Conservation (phyloP, 2,329 filamentous ascomycete genomes). For the Ceratocystis diversiconidia region DNA sequence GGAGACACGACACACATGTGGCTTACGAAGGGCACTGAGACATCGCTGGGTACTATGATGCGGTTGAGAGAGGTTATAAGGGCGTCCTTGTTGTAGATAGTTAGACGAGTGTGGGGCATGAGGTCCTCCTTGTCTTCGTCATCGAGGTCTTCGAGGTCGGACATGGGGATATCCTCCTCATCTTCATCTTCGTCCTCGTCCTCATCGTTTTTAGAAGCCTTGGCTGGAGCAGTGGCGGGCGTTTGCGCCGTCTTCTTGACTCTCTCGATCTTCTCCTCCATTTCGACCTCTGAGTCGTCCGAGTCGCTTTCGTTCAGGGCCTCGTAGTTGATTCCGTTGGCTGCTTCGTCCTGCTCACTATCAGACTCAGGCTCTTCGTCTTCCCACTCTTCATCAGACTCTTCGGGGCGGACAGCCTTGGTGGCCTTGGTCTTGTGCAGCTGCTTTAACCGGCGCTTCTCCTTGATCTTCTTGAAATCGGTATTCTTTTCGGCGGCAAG, state of each 20-base stretch:
- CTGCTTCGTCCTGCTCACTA: conserved; percentile 22
- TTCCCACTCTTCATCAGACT: conserved; percentile 28
- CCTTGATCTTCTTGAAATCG: conserved; percentile 39
- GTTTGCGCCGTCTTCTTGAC: conserved; percentile 30
- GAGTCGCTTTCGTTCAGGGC: conserved; percentile 47
- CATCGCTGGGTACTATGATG: conserved; percentile 51
- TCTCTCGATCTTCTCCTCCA: conserved; percentile 55
- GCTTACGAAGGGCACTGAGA: conserved; percentile 61
- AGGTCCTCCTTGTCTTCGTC: conserved; percentile 77
- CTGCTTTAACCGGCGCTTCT: conserved; percentile 35
- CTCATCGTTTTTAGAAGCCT: conserved; percentile 27
- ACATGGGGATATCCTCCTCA: conserved; percentile 78
- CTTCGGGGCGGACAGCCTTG: conserved; percentile 22
- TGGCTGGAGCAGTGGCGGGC: conserved; percentile 12
- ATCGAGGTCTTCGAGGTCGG: conserved; percentile 64
- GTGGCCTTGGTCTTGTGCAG: conserved; percentile 28
- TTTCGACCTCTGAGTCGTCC: conserved; percentile 60
- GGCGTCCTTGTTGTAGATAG: conserved; percentile 91
- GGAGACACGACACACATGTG: conserved; percentile 64
- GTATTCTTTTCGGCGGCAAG: conserved; percentile 40
- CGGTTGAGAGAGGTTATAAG: conserved; percentile 68
- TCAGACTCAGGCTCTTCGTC: conserved; percentile 23
- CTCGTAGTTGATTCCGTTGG: conserved; percentile 32
- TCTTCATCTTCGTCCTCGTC: conserved; percentile 55
- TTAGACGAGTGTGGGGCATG: conserved; percentile 79